A percentile compares a stretch with the other conserved stretches of the same genome.
phyloP scores from a whole-genome alignment of 169 alveolate genomes.

The Babesia bovis region DNA sequence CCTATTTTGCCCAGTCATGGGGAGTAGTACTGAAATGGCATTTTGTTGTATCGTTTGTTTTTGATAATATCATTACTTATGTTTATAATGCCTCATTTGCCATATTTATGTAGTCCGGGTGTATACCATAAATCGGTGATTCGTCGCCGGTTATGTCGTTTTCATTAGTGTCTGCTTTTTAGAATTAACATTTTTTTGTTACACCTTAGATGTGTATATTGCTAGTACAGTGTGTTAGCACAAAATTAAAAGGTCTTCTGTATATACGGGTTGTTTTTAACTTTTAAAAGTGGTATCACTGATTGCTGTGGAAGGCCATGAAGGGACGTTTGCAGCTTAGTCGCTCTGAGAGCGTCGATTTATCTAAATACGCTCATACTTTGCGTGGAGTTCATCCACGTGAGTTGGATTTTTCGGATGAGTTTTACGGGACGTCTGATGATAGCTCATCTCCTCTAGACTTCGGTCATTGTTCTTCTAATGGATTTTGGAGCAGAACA shows the following conservation, averaged over 20 bases:
- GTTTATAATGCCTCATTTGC: neutral
- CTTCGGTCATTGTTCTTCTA: neutral
- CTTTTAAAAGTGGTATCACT: too few relatives aligned
- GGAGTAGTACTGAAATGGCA: neutral
- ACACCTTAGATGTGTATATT: too few relatives aligned
- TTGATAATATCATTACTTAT: neutral
- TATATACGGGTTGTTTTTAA: too few relatives aligned
- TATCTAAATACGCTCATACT: neutral
- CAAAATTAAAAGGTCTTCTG: too few relatives aligned
- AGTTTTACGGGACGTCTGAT: neutral
- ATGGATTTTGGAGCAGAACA: neutral
- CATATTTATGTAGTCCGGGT: neutral
- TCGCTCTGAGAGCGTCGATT: neutral
- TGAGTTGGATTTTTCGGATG: slow-evolving; percentile 1
- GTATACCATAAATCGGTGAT: neutral
- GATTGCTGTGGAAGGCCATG: too few relatives aligned
- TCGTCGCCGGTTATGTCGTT: neutral
- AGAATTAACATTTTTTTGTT: neutral
- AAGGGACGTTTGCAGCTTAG: too few relatives aligned
- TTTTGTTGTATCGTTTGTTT: neutral
- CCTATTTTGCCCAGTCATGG: neutral
- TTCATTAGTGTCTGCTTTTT: neutral
- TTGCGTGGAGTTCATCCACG: neutral
- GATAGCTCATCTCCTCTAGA: neutral
- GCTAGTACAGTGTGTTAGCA: too few relatives aligned